These are phyloP conservation scores for Epichloe amarillans DNA, from an alignment of 2,329 filamentous ascomycete genomes.

Conservation along the genomic window DNA sequence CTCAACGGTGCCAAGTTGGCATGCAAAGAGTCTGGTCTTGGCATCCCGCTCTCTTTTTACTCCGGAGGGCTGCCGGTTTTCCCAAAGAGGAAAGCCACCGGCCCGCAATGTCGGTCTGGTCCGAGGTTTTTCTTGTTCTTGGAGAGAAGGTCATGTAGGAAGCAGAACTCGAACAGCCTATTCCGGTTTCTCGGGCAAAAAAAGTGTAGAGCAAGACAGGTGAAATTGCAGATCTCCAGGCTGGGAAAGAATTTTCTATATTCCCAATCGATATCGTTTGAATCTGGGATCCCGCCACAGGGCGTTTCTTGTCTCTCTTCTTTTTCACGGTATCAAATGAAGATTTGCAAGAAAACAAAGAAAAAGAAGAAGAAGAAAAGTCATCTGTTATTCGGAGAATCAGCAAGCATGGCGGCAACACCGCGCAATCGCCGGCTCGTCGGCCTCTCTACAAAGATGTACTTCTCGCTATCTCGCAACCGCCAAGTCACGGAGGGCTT, in stretches of 20 bases:
- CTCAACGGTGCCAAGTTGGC: not conserved
- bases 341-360: not conserved
- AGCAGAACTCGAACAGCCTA: no score
- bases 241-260: no score
- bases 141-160: no score
- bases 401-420: not conserved
- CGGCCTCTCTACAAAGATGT: constrained; percentile 68
- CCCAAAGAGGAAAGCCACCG: constrained; percentile 6
- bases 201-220: no score
- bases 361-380: not conserved
- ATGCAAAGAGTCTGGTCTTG: not conserved
- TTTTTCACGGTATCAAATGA: no score
- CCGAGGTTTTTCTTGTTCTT: no score
- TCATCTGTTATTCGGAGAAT: not conserved
- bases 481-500: constrained; percentile 39
- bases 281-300: no score
- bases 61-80: constrained; percentile 3
- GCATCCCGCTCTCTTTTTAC: not conserved
- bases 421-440: constrained; percentile 43
- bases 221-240: no score
- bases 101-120: no score
- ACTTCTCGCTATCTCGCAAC: constrained; percentile 57
- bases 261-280: no score
- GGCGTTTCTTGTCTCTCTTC: no score
- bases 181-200: no score